A percentile compares a stretch with the other conserved stretches of the same genome.
Evolutionary conservation across 2,329 filamentous ascomycete genomes (phyloP).

Genomic region (Colletotrichum costaricense): DNA sequence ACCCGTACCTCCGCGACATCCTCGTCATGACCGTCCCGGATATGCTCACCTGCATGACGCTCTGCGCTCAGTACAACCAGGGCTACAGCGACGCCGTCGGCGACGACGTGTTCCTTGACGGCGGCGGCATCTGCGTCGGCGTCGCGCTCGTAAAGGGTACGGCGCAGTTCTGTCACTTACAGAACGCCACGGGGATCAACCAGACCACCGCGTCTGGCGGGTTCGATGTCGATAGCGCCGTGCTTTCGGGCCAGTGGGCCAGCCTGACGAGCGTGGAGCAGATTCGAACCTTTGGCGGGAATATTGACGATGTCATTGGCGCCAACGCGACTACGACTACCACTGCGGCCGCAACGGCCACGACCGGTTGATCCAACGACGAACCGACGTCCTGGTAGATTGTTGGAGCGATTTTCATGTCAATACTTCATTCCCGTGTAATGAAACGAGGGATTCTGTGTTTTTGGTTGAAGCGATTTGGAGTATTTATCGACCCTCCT

Average conservation of each 20-base stretch:
- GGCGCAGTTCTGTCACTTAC: slow-evolving; percentile 34
- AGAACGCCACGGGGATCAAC: slow-evolving; percentile 34
- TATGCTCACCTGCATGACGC: slow-evolving; percentile 35
- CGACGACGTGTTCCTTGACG: slow-evolving; percentile 28
- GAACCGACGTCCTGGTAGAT: neutral
- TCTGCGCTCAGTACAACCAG: slow-evolving; percentile 36
- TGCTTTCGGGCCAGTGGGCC: slow-evolving; percentile 26
- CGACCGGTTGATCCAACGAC: neutral
- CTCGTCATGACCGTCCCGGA: slow-evolving; percentile 32
- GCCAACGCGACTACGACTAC: slow-evolving; percentile 22
- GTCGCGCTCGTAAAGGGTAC: slow-evolving; percentile 30
- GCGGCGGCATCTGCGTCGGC: slow-evolving; percentile 34
- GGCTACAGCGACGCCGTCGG: slow-evolving; percentile 35
- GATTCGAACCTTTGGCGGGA: slow-evolving; percentile 29
- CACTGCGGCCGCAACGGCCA: neutral
- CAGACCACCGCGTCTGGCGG: slow-evolving; percentile 28
- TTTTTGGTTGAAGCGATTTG: neutral
- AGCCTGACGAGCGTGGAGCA: slow-evolving; percentile 22
- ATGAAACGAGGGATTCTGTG: neutral
- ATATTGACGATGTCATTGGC: slow-evolving; percentile 12
- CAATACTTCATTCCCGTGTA: neutral
- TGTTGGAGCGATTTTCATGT: no score
- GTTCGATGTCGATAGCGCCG: slow-evolving; percentile 28
- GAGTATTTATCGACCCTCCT: neutral
- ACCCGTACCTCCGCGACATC: slow-evolving; percentile 31